Base-by-base conservation (phyloP, 2,329 filamentous ascomycete genomes). In the Atkinsonella texensis region DNA sequence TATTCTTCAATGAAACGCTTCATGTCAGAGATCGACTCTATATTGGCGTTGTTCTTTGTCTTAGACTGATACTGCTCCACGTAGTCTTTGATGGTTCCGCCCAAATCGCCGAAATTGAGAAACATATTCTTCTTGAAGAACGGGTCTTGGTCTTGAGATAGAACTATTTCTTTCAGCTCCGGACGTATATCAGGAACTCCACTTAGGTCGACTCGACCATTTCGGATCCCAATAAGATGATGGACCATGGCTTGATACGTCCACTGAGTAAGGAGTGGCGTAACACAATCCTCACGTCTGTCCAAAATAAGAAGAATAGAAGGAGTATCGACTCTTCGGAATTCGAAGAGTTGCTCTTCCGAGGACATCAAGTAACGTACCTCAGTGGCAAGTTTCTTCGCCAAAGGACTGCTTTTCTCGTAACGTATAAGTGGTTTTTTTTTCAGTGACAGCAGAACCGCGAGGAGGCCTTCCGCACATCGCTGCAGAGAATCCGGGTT, bases 201-300 rank as follows among this genome's bases (percentile, higher is more conserved):
- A 55, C 84, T 85, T 35, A 98, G 74, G 63, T 95, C 86, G 0
- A 98, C 93, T 48, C 91, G 80, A n/a, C 93, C 93, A 65, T 97
- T 97, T 53, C 87, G 81, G 58, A 98, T 95, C 5, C 93, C 93
- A 12, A 98, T 75, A 2, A 97, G 72, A 63, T 98, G 93, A 65
- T 98, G 93, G 0, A 98, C 93, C 90, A 98, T 98, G n/a, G 93
- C 93, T 69, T 98, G 93, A 63, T 98, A 98, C 28, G 93, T 98
- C 93, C 93, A 98, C 65, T 98, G 93, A 2, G 89, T 95, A 47
- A 98, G 76, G 11, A 98, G 73, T 0, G 93, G 93, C 3, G 93
- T 98, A 48, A 97, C 86, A 0, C 93, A 91, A 62, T 98, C 93
- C 63, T 96, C 90, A 65, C 93, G 81, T 42, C 93, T 82, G 68